Conservation (phyloP, 371 early-diverging fungal species). For the Mortierella sp. region DNA sequence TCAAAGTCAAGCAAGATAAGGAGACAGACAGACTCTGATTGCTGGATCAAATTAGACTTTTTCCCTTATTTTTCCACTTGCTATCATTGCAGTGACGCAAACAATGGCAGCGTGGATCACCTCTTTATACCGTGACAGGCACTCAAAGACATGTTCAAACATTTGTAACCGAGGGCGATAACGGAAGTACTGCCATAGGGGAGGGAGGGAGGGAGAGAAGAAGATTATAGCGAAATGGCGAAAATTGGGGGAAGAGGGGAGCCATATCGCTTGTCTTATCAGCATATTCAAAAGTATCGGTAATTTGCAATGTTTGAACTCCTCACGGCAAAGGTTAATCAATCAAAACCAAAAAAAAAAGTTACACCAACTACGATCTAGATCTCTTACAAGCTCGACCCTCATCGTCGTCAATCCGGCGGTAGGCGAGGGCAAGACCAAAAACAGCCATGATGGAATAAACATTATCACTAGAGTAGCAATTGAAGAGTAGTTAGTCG, state of each 20-base stretch:
- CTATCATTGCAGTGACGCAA: slow-evolving; percentile 12
- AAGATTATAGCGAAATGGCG: too few species aligned
- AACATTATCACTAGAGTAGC: slow-evolving; percentile 82
- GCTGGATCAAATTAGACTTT: neutral
- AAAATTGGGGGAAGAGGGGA: neutral
- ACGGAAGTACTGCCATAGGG: neutral
- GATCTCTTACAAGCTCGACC: slow-evolving; percentile 84
- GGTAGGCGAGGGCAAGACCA: slow-evolving; percentile 89
- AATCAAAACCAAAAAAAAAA: neutral
- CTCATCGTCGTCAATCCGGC: slow-evolving; percentile 84
- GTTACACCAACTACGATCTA: neutral
- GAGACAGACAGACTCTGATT: neutral
- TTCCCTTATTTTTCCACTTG: neutral
- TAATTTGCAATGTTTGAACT: slow-evolving; percentile 21
- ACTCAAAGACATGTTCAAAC: neutral
- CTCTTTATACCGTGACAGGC: neutral
- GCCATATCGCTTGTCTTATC: neutral
- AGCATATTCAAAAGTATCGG: neutral
- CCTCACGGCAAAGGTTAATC: neutral
- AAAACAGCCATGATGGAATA: slow-evolving; percentile 92
- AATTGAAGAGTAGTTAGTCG: neutral
- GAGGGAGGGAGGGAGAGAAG: neutral
- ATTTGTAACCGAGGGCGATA: neutral
- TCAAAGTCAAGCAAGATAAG: neutral
- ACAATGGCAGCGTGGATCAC: slow-evolving; percentile 8